These are phyloP conservation scores for Ceratobasidium sp. DNA, from an alignment of 1,284 basidiomycete species.

Conservation along the genomic window DNA sequence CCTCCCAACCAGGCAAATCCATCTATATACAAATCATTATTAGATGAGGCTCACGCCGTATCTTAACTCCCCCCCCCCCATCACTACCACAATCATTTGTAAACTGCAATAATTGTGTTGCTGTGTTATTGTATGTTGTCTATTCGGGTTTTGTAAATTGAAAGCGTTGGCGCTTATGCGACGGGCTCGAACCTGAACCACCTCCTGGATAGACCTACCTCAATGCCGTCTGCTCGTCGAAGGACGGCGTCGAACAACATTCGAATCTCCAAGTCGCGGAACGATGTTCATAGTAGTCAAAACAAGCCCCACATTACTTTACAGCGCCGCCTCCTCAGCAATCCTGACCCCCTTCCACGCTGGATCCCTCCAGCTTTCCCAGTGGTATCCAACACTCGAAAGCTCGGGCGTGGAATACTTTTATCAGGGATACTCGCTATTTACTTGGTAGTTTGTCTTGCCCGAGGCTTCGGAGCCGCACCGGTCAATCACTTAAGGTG, in stretches of 20 bases:
- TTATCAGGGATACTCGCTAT: too few species aligned
- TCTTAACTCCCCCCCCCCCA: too few species aligned
- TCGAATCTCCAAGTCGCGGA: neutral
- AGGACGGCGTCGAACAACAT: neutral
- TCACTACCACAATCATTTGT: constrained; percentile 11
- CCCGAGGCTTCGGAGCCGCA: neutral
- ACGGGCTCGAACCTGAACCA: neutral
- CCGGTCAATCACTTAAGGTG: neutral
- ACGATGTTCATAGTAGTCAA: neutral
- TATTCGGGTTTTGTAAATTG: constrained; percentile 12
- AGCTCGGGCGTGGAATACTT: too few species aligned
- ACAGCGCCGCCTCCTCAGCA: neutral
- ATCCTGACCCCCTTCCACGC: neutral
- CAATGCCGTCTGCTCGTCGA: neutral
- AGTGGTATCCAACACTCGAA: too few species aligned
- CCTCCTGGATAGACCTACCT: neutral
- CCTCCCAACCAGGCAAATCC: too few species aligned
- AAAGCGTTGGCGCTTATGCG: constrained; percentile 5
- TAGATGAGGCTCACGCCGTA: too few species aligned
- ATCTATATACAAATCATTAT: too few species aligned
- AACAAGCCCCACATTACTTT: neutral
- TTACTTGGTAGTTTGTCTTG: neutral
- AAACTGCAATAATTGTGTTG: neutral
- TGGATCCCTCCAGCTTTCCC: neutral
- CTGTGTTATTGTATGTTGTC: constrained; percentile 14